Conservation (phyloP, 495 filamentous ascomycete species). For the Symbiotaphrina buchneri region DNA sequence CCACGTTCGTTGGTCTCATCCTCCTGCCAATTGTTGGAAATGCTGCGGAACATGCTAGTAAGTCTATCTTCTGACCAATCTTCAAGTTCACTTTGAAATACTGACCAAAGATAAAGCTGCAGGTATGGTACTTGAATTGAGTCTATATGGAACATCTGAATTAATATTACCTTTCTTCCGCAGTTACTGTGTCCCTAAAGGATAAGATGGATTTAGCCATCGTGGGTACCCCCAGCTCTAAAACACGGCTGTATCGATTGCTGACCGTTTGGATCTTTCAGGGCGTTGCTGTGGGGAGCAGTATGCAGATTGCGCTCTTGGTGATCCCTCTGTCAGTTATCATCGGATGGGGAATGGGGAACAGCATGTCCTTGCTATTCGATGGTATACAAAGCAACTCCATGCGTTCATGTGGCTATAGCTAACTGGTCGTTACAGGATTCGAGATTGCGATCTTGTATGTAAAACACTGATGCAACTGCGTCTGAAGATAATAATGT, state of each 20-base stretch:
- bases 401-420: no score
- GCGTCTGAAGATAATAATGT: no score
- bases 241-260: no score
- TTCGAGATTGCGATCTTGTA: conserved; percentile 70
- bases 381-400: no score
- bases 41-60: conserved; percentile 72
- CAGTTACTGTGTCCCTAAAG: conserved; percentile 68
- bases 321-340: conserved; percentile 59
- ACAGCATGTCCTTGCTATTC: conserved; percentile 52
- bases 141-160: no score
- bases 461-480: no score
- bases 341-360: conserved; percentile 57
- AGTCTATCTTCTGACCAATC: no score
- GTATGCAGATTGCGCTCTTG: conserved; percentile 71
- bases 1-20: conserved; percentile 71
- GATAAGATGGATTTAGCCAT: conserved; percentile 66
- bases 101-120: no score
- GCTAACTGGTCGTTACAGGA: no score
- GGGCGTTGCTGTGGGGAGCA: conserved; percentile 63
- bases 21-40: conserved; percentile 80
- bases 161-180: no score
- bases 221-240: background rate
- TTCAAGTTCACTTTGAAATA: no score
- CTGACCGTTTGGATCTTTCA: conserved; percentile 8
- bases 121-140: no score